These are phyloP conservation scores for Podosphaera fusca DNA, from an alignment of 2,329 filamentous ascomycete genomes.

Conservation along the genomic window DNA sequence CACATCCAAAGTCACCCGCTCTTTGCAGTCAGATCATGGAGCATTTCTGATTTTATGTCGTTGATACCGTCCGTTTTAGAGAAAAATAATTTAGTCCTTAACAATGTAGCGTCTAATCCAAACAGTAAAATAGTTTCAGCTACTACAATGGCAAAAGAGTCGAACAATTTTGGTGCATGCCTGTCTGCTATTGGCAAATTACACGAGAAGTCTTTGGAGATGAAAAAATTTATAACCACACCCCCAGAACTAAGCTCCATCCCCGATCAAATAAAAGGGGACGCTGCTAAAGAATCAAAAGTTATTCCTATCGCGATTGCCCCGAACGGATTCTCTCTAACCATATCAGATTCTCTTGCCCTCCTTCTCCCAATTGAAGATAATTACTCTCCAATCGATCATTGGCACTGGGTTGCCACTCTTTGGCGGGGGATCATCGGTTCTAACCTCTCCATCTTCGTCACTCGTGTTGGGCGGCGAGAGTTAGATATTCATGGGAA, in stretches of 20 bases:
- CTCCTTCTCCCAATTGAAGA: conserved; percentile 52
- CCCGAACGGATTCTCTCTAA: conserved; percentile 57
- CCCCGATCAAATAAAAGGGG: conserved; percentile 3
- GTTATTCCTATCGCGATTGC: conserved; percentile 50
- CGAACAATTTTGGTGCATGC: conserved; percentile 31
- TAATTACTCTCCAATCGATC: conserved; percentile 58
- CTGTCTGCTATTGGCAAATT: conserved; percentile 46
- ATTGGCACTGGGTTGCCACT: conserved; percentile 95
- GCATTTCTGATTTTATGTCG: neutral
- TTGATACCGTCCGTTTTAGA: neutral
- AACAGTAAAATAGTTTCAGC: neutral
- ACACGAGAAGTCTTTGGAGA: conserved; percentile 53
- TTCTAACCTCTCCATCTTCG: conserved; percentile 56
- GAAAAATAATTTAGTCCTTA: neutral
- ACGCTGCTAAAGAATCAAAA: conserved; percentile 10
- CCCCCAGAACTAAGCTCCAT: conserved; percentile 1
- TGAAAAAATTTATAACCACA: conserved; percentile 32
- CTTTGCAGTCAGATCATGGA: conserved; percentile 14
- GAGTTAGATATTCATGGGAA: conserved; percentile 21
- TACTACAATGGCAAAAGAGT: neutral
- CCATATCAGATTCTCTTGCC: conserved; percentile 53
- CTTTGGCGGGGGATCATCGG: conserved; percentile 74
- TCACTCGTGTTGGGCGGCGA: conserved; percentile 19
- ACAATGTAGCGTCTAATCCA: neutral
- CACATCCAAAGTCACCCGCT: conserved; percentile 10